phyloP scores from a whole-genome alignment of 2,329 filamentous ascomycete species.

The Claviceps purpurea region DNA sequence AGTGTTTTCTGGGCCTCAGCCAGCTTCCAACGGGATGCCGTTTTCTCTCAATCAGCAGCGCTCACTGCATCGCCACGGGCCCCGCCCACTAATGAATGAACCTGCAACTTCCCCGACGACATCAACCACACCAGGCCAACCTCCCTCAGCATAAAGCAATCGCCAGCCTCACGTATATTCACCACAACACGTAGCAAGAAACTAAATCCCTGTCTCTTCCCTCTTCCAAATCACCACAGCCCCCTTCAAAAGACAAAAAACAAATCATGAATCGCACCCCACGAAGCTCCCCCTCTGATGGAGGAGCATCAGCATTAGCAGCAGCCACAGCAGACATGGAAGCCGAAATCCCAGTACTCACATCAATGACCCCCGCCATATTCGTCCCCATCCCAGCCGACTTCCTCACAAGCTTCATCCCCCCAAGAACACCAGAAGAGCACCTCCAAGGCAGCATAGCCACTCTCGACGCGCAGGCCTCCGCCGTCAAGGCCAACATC shows the following conservation, averaged over 20 bases:
- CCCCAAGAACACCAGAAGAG: conserved; percentile 8
- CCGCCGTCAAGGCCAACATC: conserved; percentile 18
- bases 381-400: conserved; percentile 20
- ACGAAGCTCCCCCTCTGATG: not conserved
- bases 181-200: not conserved
- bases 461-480: conserved; percentile 13
- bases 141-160: not conserved
- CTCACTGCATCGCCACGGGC: not conserved
- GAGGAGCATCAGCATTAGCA: not conserved
- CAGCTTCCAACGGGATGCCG: too few relatives aligned
- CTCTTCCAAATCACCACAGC: not conserved
- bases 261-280: not conserved
- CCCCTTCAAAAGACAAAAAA: not conserved
- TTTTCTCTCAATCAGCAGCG: too few relatives aligned
- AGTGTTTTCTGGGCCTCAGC: too few relatives aligned
- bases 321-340: not conserved
- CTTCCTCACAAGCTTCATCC: conserved; percentile 10
- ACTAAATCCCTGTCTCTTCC: not conserved
- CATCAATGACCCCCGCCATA: conserved; percentile 16
- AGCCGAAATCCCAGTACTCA: conserved; percentile 9
- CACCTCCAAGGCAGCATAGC: conserved; percentile 11
- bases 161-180: not conserved
- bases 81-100: not conserved
- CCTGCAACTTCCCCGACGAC: too few relatives aligned
- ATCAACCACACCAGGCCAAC: not conserved